A percentile compares a stretch with the other conserved stretches of the same genome.
phyloP scores from a whole-genome alignment of 2,329 filamentous ascomycete genomes.

The Fonsecaea nubica region DNA sequence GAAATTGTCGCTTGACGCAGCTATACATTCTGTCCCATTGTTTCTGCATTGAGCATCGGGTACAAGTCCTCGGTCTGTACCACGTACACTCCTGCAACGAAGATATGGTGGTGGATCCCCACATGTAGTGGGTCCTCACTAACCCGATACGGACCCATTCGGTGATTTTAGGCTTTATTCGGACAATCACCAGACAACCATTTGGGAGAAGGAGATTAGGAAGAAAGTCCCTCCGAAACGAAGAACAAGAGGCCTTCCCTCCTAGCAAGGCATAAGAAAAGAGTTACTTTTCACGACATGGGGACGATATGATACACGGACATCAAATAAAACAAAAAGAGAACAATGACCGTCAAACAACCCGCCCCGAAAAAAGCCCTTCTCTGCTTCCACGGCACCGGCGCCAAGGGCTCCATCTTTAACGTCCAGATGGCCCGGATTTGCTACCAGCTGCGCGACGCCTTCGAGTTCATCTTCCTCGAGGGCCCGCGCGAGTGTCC shows the following conservation, averaged over 20 bases:
- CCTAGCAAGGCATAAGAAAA: no score
- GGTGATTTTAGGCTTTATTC: conserved; percentile 3
- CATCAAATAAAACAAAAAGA: background rate
- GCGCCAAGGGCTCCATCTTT: background rate
- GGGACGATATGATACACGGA: background rate
- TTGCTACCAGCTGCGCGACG: conserved; percentile 4
- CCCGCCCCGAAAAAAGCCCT: background rate
- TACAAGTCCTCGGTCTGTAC: no score
- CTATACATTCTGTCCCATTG: background rate
- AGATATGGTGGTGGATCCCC: background rate
- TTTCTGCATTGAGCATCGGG: no score
- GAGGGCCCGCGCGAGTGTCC: conserved; percentile 15
- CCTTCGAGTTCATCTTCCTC: conserved; percentile 24
- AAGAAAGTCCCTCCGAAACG: background rate
- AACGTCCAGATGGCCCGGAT: background rate
- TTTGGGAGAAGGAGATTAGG: background rate
- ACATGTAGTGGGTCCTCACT: background rate
- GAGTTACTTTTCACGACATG: background rate
- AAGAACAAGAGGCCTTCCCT: background rate
- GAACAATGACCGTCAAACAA: background rate
- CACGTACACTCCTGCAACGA: no score
- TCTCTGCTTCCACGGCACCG: background rate
- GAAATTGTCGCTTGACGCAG: background rate
- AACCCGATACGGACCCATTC: background rate
- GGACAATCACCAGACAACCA: background rate